Base-by-base conservation (phyloP, 768 basidiomycete genomes). In the Termitomyces titanicus region DNA sequence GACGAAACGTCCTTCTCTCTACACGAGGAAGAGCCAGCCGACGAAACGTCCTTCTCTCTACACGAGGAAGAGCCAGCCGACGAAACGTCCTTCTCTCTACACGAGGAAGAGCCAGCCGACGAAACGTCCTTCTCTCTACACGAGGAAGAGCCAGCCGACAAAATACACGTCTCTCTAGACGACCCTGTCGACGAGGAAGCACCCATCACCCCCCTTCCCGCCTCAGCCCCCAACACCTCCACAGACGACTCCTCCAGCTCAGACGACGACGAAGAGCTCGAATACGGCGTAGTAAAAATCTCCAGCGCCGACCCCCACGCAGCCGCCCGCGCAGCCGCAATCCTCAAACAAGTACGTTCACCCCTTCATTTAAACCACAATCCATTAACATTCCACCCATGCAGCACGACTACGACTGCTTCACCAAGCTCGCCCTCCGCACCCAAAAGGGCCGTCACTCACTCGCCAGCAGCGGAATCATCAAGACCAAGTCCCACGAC, bases 241-340 rank as follows among this genome's bases (percentile, higher is more conserved):
- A 68, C 66, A 53, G 67, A 67, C 18, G 61, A 67, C 20, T 60
- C 48, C 44, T 48, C 49, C 13, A 49, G 48, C 29, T 73, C 75
- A 12, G 77, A 72, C 22, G 74, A 72, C 22, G 74, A 74, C 43
- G 72, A 72, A 5, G 74, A 76, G 8, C 62, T 69, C 17, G 80
- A 82, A 47, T 69, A 74, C 13, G 80, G 80, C n/a, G 73, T 95
- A 5, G 84, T 97, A 59, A 88, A 90, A 72, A 89, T 96, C 57
- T 86, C 86, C 2, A 92, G 90, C 55, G 81, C 83, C 20, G 90
- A 96, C 68, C 90, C 94, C 2, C 78, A 79, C 55, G 92, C 92
- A 17, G 94, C 94, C 44, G 94, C 94, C 2, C 75, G 91, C 46
- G 94, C 94, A n/a, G 94, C 92, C 33, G 94, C 94, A 0, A 94